Conservation (phyloP, 306 rosid genomes). For the Prunus armeniaca region DNA sequence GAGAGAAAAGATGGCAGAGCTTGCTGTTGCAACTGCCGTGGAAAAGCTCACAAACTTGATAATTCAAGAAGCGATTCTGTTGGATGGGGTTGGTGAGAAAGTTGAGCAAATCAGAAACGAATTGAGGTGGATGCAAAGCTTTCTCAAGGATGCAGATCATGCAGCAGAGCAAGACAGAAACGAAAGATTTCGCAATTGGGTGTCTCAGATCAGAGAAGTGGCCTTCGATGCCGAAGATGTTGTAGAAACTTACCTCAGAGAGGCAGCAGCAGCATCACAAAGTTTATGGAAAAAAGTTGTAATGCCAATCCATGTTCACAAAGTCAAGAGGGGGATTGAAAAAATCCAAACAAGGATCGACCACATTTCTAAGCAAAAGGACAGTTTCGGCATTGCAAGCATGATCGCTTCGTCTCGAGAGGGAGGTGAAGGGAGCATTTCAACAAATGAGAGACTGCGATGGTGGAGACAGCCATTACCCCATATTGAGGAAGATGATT, state of each 20-base stretch:
- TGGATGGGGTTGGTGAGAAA: background rate
- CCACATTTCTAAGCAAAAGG: background rate
- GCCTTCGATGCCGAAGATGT: constrained; percentile 41
- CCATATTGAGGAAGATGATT: background rate
- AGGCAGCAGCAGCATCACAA: background rate
- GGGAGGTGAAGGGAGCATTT: background rate
- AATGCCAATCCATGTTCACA: constrained; percentile 23
- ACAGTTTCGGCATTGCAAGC: background rate
- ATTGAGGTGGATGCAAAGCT: constrained; percentile 36
- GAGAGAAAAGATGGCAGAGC: background rate
- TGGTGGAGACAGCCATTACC: background rate
- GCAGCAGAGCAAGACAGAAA: constrained; percentile 31
- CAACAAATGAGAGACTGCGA: background rate
- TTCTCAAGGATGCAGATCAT: constrained; percentile 39
- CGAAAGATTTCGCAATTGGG: constrained; percentile 36
- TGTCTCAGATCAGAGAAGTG: constrained; percentile 39
- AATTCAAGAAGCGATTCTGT: background rate
- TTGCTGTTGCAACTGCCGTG: background rate
- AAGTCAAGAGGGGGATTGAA: background rate
- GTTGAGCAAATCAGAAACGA: constrained; percentile 31
- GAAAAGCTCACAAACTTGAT: background rate
- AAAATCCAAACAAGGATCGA: background rate
- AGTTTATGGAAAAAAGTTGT: constrained; percentile 20
- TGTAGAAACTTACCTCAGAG: constrained; percentile 32
- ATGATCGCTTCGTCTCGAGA: too few species aligned